Base-by-base conservation (phyloP, 805 yeast species). In the Starmerella tilneyi region DNA sequence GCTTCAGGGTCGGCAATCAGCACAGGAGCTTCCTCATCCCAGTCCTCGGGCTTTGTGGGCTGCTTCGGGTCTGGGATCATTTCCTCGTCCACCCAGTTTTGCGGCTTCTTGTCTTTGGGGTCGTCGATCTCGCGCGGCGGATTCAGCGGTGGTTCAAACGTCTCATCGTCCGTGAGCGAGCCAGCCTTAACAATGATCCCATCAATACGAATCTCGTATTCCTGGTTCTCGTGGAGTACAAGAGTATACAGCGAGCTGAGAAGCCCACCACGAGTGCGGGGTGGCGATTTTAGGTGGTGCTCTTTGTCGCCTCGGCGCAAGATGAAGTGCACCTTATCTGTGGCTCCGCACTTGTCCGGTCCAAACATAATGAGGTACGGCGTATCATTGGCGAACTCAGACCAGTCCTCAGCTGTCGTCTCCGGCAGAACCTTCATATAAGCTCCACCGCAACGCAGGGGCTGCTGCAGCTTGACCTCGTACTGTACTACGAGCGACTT, bases 341-440 rank as follows among this genome's bases (percentile, higher is more conserved):
- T 73, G 43, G 76, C 59, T 3, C 94, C 94, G 66, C 96, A 88
- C 61, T 74, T 76, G 64, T 88, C 96, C 35, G 96, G 96, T 17
- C 96, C 96, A 67, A 88, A 88, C 89, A 88, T 81, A 52, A 88
- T 66, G 62, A 81, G 85, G 65, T 81, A 84, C 2, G 86, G 83
- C 3, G 94, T 72, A 22, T 70, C 76, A 49, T 75, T 73, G 52
- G 67, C 69, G 67, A 85, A 81, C 48, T 74, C 73, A 31, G 63
- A 60, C 28, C 65, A 68, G 45, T 57, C 63, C 19, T 60, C 57
- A 9, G 59, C 63, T 1, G 59, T 68, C 20, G 64, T 60, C 35
- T 64, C 58, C 36, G 76, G 68, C 45, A 88, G 63, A 36, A 88
- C 67, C 67, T 88, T 88, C 53, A 88, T 62, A 64, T 86, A 88